Base-by-base conservation (phyloP, 805 yeast species). In the Starmerella apicola region DNA sequence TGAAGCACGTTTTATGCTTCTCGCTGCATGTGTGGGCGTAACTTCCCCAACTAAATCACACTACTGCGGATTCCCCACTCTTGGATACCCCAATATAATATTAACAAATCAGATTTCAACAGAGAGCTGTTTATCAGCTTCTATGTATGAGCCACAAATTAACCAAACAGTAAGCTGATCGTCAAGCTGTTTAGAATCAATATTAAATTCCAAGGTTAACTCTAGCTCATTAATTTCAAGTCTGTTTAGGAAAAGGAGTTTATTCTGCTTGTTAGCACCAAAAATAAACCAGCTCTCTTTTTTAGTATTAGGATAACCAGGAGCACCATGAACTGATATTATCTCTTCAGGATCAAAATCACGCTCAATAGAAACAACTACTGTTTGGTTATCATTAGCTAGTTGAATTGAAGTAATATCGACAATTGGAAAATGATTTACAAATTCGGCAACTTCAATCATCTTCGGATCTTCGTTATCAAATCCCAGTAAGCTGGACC, bases 131-230 rank as follows among this genome's bases (percentile, higher is more conserved):
- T 81, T 82, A 56, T 88, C 98, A 2, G 85, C 93, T 55, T 86
- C 97, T n/a, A 83, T 53, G 52, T 86, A 88, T 0, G 94, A 78
- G 53, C 86, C 96, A 61, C 95, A 81, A 56, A 86, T 72, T 53
- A 88, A 76, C 94, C 94, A 86, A 1, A 84, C 62, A 0, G 76
- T 71, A 20, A 86, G 24, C 13, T 30, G 32, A 19, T 59, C 55
- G 0, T 73, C 62, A 44, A 81, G 72, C 21, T 68, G 70, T 12
- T 39, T 19, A 1, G 40, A 40, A 17, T 34, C 39, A 3, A n/a
- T 16, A 32, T 61, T 63, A 13, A 78, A 65, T 3, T 58, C 53
- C 53, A 41, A 10, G 3, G 21, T 16, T 6, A 78, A 81, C 1
- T 58, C 56, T 44, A 76, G 76, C 44, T 70, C 66, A 8, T 64